phyloP scores from a whole-genome alignment of 2,329 filamentous ascomycete species.

The Monilinia laxa region DNA sequence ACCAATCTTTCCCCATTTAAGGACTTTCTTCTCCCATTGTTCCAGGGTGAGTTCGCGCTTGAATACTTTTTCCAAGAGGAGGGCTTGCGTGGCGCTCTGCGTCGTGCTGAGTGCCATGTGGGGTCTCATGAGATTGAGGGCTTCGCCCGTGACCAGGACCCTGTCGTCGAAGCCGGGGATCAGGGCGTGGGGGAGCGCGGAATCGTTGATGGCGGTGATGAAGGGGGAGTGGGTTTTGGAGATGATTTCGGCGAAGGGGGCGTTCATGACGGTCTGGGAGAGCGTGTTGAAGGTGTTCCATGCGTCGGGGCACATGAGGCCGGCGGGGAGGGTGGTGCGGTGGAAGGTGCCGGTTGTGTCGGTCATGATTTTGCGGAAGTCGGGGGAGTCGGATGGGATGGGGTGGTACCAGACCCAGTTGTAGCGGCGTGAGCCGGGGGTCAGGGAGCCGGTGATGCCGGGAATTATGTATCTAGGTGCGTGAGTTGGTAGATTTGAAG shows the following conservation, averaged over 20 bases:
- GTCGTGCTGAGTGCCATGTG: slow-evolving; percentile 48
- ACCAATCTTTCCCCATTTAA: slow-evolving; percentile 22
- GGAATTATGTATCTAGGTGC: slow-evolving; percentile 44
- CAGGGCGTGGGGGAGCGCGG: slow-evolving; percentile 41
- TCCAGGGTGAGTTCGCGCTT: slow-evolving; percentile 23
- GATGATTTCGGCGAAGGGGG: slow-evolving; percentile 41
- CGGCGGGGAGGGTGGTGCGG: slow-evolving; percentile 29
- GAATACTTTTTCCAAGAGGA: slow-evolving; percentile 27
- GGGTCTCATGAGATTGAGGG: slow-evolving; percentile 47
- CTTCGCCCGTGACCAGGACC: slow-evolving; percentile 45
- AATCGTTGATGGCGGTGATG: slow-evolving; percentile 46
- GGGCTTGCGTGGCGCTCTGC: slow-evolving; percentile 42
- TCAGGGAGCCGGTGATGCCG: slow-evolving; percentile 42
- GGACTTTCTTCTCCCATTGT: slow-evolving; percentile 22
- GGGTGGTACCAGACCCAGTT: slow-evolving; percentile 51
- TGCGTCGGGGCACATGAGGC: slow-evolving; percentile 26
- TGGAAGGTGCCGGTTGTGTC: slow-evolving; percentile 37
- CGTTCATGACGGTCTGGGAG: slow-evolving; percentile 24
- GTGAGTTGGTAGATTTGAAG: not conserved
- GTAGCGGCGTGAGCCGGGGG: slow-evolving; percentile 44
- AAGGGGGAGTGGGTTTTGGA: slow-evolving; percentile 44
- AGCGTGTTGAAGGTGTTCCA: slow-evolving; percentile 27
- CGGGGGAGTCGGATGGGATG: slow-evolving; percentile 23
- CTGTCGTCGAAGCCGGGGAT: slow-evolving; percentile 43
- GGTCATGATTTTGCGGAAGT: slow-evolving; percentile 39